phyloP scores from a whole-genome alignment of 2,329 filamentous ascomycete species.

The Gaeumannomyces sp. region DNA sequence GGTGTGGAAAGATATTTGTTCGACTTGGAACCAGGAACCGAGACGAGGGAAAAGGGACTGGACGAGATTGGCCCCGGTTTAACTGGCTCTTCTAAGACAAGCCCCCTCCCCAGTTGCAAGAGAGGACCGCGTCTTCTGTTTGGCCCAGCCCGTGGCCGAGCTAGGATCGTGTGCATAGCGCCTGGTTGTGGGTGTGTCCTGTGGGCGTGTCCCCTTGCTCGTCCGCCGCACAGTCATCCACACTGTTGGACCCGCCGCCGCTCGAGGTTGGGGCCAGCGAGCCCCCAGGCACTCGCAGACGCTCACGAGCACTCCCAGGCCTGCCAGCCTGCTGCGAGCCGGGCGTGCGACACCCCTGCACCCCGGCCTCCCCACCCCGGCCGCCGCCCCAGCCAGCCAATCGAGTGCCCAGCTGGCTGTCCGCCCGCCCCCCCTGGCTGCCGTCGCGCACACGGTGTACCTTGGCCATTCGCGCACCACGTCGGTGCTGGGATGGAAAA shows the following conservation, averaged over 20 bases:
- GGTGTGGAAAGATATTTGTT: constrained; percentile 35
- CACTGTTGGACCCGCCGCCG: too few species aligned
- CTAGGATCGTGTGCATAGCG: constrained; percentile 4
- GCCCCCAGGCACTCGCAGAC: too few species aligned
- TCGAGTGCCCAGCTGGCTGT: too few species aligned
- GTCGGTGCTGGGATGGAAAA: neutral
- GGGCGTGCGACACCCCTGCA: neutral
- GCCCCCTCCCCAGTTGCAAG: constrained; percentile 16
- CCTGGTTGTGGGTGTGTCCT: too few species aligned
- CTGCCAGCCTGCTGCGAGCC: too few species aligned
- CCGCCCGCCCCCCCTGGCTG: neutral
- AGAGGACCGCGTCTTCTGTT: constrained; percentile 8
- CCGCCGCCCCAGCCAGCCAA: too few species aligned
- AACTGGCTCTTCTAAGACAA: constrained; percentile 39
- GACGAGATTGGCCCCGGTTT: constrained; percentile 39
- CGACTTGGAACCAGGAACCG: constrained; percentile 30
- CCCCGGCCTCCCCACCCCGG: neutral
- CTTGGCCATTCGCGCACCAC: neutral
- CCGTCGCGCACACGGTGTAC: neutral
- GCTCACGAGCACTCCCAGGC: too few species aligned
- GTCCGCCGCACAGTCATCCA: too few species aligned
- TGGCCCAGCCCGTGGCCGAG: constrained; percentile 5
- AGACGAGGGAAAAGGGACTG: constrained; percentile 49
- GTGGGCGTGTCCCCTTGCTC: too few species aligned
- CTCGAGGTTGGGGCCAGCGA: too few species aligned